Percentiles rank a stretch among this genome's conserved stretches.
These are phyloP conservation scores for Hypoxylon sp. DNA, from an alignment of 2,329 filamentous ascomycete species.

Conservation along the genomic window DNA sequence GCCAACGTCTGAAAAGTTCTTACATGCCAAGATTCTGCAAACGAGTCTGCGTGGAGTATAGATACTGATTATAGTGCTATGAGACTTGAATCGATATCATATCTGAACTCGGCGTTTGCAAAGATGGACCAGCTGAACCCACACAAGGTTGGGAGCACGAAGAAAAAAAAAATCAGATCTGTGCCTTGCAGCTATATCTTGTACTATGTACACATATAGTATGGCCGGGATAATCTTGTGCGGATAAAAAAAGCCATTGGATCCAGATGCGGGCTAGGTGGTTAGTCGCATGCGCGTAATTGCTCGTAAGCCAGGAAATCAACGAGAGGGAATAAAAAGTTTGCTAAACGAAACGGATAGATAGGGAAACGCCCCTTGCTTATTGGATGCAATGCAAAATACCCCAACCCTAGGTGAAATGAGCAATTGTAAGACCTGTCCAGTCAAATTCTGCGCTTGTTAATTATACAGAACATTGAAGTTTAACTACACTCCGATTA, in stretches of 20 bases:
- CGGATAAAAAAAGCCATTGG: constrained; percentile 22
- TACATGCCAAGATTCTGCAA: constrained; percentile 35
- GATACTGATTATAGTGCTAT: constrained; percentile 14
- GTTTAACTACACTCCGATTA: not conserved
- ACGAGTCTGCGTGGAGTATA: constrained; percentile 36
- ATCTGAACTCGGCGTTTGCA: constrained; percentile 15
- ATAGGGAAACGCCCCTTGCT: constrained; percentile 25
- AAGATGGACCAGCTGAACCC: not conserved
- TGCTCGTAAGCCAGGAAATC: constrained; percentile 37
- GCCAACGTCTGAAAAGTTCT: constrained; percentile 28
- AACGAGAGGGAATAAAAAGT: constrained; percentile 33
- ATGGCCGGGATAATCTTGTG: constrained; percentile 13
- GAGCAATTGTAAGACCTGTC: constrained; percentile 26
- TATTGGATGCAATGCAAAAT: constrained; percentile 18
- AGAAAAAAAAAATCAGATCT: constrained; percentile 24
- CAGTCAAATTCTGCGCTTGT: constrained; percentile 11
- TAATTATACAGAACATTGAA: constrained; percentile 7
- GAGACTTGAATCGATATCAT: constrained; percentile 15
- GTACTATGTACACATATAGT: constrained; percentile 16
- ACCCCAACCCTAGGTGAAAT: constrained; percentile 1
- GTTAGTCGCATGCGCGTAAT: constrained; percentile 50
- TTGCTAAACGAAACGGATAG: constrained; percentile 36
- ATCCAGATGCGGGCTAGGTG: constrained; percentile 34
- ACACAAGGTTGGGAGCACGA: constrained; percentile 14
- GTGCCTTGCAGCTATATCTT: constrained; percentile 41